Evolutionary conservation across 257 asterid genomes (phyloP).

Genomic region (Lithospermum erythrorhizon): DNA sequence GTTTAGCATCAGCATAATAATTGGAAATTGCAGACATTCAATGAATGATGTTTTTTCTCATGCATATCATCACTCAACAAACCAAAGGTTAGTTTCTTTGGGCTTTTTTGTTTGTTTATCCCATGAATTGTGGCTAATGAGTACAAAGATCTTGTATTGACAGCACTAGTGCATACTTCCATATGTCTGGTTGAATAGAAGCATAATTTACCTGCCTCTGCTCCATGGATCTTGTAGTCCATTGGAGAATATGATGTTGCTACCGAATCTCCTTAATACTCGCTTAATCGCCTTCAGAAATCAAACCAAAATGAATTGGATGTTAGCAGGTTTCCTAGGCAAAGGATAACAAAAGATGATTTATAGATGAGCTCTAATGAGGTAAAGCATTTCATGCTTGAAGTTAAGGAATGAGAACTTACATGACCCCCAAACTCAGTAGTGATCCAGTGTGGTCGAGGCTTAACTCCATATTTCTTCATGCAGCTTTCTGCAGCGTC

Average conservation of each 20-base stretch:
- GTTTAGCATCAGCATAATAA: neutral
- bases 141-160: neutral
- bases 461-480: slow-evolving; percentile 39
- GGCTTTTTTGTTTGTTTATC: too few relatives aligned
- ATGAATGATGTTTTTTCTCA: neutral
- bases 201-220: slow-evolving; percentile 68
- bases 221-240: slow-evolving; percentile 89
- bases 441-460: slow-evolving; percentile 73
- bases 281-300: slow-evolving; percentile 36
- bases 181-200: too few relatives aligned
- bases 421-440: slow-evolving; percentile 67
- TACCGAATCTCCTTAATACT: slow-evolving; percentile 54
- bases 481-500: slow-evolving; percentile 28
- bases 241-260: slow-evolving; percentile 68
- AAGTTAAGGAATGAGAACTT: slow-evolving; percentile 7
- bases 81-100: neutral
- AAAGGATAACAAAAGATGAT: neutral
- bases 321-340: too few relatives aligned
- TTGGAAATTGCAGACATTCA: too few relatives aligned
- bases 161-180: neutral
- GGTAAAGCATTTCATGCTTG: too few relatives aligned
- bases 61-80: too few relatives aligned
- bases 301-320: neutral
- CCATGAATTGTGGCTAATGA: too few relatives aligned
- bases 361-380: too few relatives aligned